Conservation (phyloP, 108 stramenopile species). For the Nitzschia inconspicua region DNA sequence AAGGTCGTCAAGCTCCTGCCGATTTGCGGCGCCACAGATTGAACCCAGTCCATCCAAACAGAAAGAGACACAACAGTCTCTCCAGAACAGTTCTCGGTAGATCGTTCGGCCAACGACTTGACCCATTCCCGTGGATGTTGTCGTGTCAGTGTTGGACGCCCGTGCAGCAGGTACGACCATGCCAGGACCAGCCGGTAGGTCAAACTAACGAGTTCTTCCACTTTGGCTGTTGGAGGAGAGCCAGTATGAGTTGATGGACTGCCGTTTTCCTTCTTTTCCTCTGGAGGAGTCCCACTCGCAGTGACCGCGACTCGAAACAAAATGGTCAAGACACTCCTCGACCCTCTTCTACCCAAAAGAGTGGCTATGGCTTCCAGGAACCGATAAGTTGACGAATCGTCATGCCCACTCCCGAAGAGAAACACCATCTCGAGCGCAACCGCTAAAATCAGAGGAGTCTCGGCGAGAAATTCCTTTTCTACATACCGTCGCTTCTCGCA, state of each 20-base stretch:
- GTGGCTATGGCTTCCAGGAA: conserved; percentile 1
- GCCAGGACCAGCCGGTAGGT: conserved; percentile 5
- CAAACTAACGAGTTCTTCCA: not conserved
- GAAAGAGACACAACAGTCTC: not conserved
- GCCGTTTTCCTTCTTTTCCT: no score
- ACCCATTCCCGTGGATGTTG: conserved; percentile 1
- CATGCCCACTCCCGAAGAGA: not conserved
- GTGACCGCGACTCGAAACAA: not conserved
- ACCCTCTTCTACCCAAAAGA: not conserved
- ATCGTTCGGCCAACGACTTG: not conserved
- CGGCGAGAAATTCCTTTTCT: not conserved
- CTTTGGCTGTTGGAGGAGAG: not conserved
- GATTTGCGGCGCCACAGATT: not conserved
- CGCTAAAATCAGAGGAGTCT: not conserved
- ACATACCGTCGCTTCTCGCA: no score
- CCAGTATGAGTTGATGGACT: no score
- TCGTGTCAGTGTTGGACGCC: not conserved
- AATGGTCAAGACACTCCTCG: not conserved
- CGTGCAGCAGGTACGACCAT: not conserved
- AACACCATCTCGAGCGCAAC: not conserved
- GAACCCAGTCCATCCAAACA: conserved; percentile 1
- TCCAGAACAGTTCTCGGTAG: not conserved
- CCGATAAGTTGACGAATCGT: not conserved
- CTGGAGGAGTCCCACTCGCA: no score
- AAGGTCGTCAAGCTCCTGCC: not conserved